Evolutionary conservation across 2,329 filamentous ascomycete genomes (phyloP).

Genomic region (Thielaviopsis punctulata): DNA sequence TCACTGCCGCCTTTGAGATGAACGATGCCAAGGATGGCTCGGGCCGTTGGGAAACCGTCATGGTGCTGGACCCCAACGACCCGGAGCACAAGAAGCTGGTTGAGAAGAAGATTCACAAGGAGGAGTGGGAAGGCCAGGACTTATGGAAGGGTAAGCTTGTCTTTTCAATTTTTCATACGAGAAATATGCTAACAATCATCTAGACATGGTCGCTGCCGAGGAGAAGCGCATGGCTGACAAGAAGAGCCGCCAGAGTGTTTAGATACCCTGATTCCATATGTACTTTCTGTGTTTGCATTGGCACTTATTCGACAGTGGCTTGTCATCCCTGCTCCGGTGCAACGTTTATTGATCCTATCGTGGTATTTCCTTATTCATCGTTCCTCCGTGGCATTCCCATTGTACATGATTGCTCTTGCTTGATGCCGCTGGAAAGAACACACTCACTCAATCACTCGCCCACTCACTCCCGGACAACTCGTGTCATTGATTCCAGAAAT

Average conservation of each 20-base stretch:
- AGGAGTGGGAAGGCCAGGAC: slow-evolving; percentile 76
- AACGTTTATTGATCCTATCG: not conserved
- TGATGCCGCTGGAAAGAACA: not conserved
- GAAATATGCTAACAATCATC: slow-evolving; percentile 11
- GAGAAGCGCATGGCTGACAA: slow-evolving; percentile 39
- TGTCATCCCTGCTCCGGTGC: not conserved
- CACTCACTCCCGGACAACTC: too few relatives aligned
- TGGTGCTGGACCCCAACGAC: slow-evolving; percentile 64
- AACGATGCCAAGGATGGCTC: slow-evolving; percentile 58
- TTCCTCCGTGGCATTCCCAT: not conserved
- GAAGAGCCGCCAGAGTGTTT: slow-evolving; percentile 15
- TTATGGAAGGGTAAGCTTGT: slow-evolving; percentile 62
- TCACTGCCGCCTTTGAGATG: slow-evolving; percentile 67
- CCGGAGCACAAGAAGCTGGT: slow-evolving; percentile 68
- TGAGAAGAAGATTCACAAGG: slow-evolving; percentile 76
- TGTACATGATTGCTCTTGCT: not conserved
- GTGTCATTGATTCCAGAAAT: too few relatives aligned
- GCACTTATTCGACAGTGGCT: not conserved
- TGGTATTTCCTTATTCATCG: not conserved
- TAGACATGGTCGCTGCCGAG: slow-evolving; percentile 71
- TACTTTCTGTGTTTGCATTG: not conserved
- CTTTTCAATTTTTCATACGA: not conserved
- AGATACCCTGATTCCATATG: not conserved
- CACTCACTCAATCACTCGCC: too few relatives aligned
- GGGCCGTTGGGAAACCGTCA: slow-evolving; percentile 70